Evolutionary conservation across 2,329 filamentous ascomycete genomes (phyloP).

Genomic region (Cladophialophora psammophila): DNA sequence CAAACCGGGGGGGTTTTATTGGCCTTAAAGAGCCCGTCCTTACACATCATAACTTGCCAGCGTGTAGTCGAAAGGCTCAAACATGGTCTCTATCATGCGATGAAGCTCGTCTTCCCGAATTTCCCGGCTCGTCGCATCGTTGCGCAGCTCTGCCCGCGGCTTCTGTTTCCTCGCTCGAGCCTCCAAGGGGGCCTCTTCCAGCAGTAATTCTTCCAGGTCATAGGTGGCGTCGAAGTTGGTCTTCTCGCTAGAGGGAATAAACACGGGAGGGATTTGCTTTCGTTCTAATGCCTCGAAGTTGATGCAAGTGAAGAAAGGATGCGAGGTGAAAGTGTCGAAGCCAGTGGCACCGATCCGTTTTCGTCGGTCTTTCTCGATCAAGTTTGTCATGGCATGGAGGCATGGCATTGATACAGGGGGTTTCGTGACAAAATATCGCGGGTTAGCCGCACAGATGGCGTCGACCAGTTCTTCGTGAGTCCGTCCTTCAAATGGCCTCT

Average conservation of each 20-base stretch:
- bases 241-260: slow-evolving; percentile 93
- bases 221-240: slow-evolving; percentile 99
- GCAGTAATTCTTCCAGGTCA: slow-evolving; percentile 87
- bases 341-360: slow-evolving; percentile 81
- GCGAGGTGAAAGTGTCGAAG: slow-evolving; percentile 84
- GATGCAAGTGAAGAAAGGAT: slow-evolving; percentile 86
- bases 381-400: slow-evolving; percentile 83
- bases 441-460: slow-evolving; percentile 80
- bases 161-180: slow-evolving; percentile 92
- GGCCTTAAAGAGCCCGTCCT: slow-evolving; percentile 43
- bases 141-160: slow-evolving; percentile 86
- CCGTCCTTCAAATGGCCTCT: slow-evolving; percentile 93
- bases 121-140: slow-evolving; percentile 93
- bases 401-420: slow-evolving; percentile 89
- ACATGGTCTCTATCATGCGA: slow-evolving; percentile 90
- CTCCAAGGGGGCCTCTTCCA: slow-evolving; percentile 95
- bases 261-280: slow-evolving; percentile 89
- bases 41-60: slow-evolving; percentile 78
- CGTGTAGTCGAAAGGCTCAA: slow-evolving; percentile 95
- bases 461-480: slow-evolving; percentile 81
- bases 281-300: slow-evolving; percentile 84
- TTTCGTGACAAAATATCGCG: slow-evolving; percentile 89
- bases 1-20: slow-evolving; percentile 43
- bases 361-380: slow-evolving; percentile 80
- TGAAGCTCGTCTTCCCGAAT: slow-evolving; percentile 94